phyloP scores from a whole-genome alignment of 306 rosid species.

The Fragaria vesca region DNA sequence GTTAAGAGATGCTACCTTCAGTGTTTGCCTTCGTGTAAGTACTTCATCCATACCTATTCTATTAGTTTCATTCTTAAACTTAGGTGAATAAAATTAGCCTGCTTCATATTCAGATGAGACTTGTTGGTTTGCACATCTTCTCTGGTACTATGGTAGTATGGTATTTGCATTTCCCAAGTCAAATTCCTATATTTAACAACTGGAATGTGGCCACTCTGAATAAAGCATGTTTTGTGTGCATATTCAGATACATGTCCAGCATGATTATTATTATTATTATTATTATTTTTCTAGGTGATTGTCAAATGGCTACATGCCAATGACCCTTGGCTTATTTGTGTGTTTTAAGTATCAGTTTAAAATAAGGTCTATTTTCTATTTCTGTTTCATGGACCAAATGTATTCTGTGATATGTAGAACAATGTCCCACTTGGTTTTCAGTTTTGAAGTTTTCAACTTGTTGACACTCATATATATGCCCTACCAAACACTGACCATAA shows the following conservation, averaged over 20 bases:
- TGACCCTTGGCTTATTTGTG: not conserved
- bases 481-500: not conserved
- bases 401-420: not conserved
- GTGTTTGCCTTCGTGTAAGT: conserved; percentile 61
- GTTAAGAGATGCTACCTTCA: conserved; percentile 64
- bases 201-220: not conserved
- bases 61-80: not conserved
- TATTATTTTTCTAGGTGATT: not conserved
- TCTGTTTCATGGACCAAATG: not conserved
- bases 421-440: not conserved
- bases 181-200: not conserved
- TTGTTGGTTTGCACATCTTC: not conserved
- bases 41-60: not conserved
- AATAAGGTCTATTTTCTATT: not conserved
- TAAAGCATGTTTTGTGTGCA: no score
- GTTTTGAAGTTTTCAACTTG: not conserved
- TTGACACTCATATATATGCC: no score
- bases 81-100: not conserved
- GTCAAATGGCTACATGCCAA: not conserved
- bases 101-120: not conserved
- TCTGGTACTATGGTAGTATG: not conserved
- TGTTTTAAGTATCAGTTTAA: not conserved
- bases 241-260: no score
- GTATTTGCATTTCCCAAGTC: not conserved
- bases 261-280: no score